phyloP scores from a whole-genome alignment of 1,284 basidiomycete genomes.

The Porodaedalea pini region DNA sequence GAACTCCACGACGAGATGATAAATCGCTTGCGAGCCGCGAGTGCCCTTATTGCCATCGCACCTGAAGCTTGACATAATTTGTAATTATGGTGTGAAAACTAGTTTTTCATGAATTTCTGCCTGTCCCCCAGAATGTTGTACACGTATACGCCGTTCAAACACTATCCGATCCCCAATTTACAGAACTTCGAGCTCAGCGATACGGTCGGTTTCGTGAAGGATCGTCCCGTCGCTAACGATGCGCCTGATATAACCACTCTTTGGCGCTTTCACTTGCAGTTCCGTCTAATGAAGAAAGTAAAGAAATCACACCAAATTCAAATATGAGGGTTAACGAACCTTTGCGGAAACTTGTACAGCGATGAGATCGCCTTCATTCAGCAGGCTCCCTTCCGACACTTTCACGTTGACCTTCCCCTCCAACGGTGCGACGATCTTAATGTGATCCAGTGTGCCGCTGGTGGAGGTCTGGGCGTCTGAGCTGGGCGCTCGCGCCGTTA shows the following conservation, averaged over 20 bases:
- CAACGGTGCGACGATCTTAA: conserved; percentile 21
- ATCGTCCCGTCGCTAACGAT: conserved; percentile 21
- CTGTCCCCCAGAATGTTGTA: neutral
- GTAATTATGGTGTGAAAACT: neutral
- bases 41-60: conserved; percentile 4
- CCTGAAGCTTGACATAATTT: conserved; percentile 6
- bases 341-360: conserved; percentile 37
- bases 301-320: neutral
- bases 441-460: conserved; percentile 3
- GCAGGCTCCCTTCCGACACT: conserved; percentile 27
- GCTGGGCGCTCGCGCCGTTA: neutral
- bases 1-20: conserved; percentile 46
- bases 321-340: conserved; percentile 23
- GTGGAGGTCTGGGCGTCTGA: conserved; percentile 1
- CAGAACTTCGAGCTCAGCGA: conserved; percentile 19
- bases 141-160: neutral
- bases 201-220: conserved; percentile 19
- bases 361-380: conserved; percentile 52
- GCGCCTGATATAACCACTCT: conserved; percentile 15
- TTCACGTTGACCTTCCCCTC: conserved; percentile 17
- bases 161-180: neutral
- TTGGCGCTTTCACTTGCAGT: conserved; percentile 21
- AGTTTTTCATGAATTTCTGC: conserved; percentile 1
- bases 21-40: conserved; percentile 31
- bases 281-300: conserved; percentile 19